Base-by-base conservation (phyloP, 1,284 basidiomycete species). In the Irpex rosettiformis region DNA sequence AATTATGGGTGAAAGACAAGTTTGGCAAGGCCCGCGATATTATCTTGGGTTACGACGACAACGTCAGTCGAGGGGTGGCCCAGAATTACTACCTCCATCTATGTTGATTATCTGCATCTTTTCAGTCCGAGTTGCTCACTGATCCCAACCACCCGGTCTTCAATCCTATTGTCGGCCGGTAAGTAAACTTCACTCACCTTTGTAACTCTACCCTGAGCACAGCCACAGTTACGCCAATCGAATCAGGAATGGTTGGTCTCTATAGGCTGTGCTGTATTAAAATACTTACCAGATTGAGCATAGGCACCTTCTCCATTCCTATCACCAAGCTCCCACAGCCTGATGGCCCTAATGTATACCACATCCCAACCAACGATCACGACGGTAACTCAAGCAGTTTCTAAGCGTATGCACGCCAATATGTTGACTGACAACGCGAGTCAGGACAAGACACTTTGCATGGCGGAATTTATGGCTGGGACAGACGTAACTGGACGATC, bases 401-500 rank as follows among this genome's bases (percentile, higher is more conserved):
- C n/a, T n/a, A n/a, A n/a, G n/a, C n/a, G n/a, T n/a, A n/a, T n/a
- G n/a, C n/a, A n/a, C n/a, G n/a, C n/a, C n/a, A n/a, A n/a, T n/a
- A n/a, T n/a, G n/a, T n/a, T n/a, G 10, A 16, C 33, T 37, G 2
- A 37, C 33, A 8, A 16, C 62, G 62, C 69, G 60, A 21, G 29
- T 59, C 16, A 69, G 70, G 68, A 4, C 61, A 77, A 67, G 76
- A 79, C 40, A 83, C 80, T 3, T 70, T 83, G 0, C 82, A 84
- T 63, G 81, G 81, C 1, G 82, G 83, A 6, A 76, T 79, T 5
- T 69, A 72, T 52, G 83, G 82, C 43, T 84, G 80, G 78, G 80
- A 83, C 62, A 72, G 79, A n/a, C 75, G 78, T 10, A 79, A 79
- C 66, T 85, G 82, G 82, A 83, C 78, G 1, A 62, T 83, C n/a